A percentile compares a stretch with the other conserved stretches of the same genome.
These are phyloP conservation scores for Wickerhamomyces pijperi DNA, from an alignment of 805 yeast genomes.

Conservation along the genomic window DNA sequence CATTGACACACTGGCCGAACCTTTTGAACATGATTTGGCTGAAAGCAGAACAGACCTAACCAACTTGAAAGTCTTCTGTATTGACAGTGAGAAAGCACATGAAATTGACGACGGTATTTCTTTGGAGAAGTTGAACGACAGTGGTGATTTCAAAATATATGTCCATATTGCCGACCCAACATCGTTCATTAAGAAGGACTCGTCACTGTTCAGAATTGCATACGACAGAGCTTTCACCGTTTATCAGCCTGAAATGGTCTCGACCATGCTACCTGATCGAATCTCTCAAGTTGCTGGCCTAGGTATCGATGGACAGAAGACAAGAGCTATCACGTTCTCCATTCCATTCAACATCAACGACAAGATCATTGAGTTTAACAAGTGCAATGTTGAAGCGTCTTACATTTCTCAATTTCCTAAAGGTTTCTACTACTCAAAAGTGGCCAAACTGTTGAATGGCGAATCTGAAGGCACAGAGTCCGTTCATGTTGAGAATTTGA, in stretches of 20 bases:
- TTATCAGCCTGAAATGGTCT: constrained; percentile 57
- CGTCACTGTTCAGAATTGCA: constrained; percentile 40
- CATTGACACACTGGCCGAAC: constrained; percentile 16
- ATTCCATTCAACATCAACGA: constrained; percentile 19
- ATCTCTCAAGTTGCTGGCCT: constrained; percentile 42
- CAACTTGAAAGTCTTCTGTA: constrained; percentile 57
- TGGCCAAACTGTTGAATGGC: constrained; percentile 35
- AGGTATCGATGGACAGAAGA: constrained; percentile 28
- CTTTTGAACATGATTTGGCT: constrained; percentile 8
- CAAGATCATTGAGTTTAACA: constrained; percentile 11
- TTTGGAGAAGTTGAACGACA: constrained; percentile 24
- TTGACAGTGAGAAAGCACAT: constrained; percentile 69
- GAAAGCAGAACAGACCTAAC: constrained; percentile 29
- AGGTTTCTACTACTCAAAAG: constrained; percentile 47
- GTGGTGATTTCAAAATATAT: constrained; percentile 31
- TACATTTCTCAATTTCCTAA: constrained; percentile 33
- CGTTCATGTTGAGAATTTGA: constrained; percentile 23
- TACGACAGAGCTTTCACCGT: constrained; percentile 51
- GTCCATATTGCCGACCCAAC: constrained; percentile 86
- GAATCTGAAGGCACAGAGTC: constrained; percentile 3
- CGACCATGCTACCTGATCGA: constrained; percentile 59
- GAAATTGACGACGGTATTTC: constrained; percentile 94
- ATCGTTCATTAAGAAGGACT: constrained; percentile 35
- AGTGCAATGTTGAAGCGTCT: constrained; percentile 29
- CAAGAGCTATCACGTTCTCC: constrained; percentile 40